Evolutionary conservation across 176 grass and related monocot species (phyloP).

Genomic region (Hordeum marinum): DNA sequence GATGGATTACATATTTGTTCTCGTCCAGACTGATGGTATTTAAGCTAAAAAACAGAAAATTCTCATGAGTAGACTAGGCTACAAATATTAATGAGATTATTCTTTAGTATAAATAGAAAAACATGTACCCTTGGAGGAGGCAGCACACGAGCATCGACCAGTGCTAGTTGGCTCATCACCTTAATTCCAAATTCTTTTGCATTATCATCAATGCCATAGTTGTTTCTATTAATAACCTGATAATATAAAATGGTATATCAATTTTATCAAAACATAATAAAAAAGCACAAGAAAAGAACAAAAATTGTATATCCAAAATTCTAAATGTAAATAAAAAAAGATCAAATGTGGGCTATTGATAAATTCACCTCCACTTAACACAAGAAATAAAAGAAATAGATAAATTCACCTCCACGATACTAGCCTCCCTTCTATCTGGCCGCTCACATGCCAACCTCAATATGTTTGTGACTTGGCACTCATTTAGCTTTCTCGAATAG

Average conservation of each 20-base stretch:
- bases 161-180: conserved; percentile 40
- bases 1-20: conserved; percentile 52
- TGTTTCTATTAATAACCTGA: conserved; percentile 49
- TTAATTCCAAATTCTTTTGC: conserved; percentile 76
- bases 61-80: neutral
- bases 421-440: conserved; percentile 41
- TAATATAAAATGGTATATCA: neutral
- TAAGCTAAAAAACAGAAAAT: conserved; percentile 45
- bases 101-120: neutral
- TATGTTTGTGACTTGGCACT: conserved; percentile 51
- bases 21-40: conserved; percentile 74
- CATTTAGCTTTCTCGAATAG: conserved; percentile 61
- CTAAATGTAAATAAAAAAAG: neutral
- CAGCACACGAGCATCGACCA: conserved; percentile 67
- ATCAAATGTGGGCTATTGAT: conserved; percentile 23
- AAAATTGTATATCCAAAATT: neutral
- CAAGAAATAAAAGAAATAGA: neutral
- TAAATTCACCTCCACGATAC: conserved; percentile 42
- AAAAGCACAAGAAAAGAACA: neutral
- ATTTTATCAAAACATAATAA: neutral
- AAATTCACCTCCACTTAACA: conserved; percentile 20
- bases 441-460: conserved; percentile 55
- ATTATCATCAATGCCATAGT: conserved; percentile 41
- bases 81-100: neutral
- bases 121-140: conserved; percentile 53